Percentiles rank a stretch among this genome's conserved stretches.
Conservation (phyloP, 2,329 filamentous ascomycete genomes). For the Fusarium anthophilum region DNA sequence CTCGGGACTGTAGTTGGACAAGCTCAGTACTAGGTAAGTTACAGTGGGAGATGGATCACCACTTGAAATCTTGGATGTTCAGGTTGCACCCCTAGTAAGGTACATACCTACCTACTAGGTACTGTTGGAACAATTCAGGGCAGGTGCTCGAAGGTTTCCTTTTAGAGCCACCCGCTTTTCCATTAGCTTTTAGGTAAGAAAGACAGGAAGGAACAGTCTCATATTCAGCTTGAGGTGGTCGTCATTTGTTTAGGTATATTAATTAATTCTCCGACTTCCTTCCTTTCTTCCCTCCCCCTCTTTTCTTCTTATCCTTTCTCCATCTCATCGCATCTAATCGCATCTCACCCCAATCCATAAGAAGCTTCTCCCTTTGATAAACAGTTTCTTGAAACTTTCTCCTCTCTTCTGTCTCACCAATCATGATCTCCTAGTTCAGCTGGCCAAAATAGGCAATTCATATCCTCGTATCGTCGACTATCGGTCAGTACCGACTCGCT, state of each 20-base stretch:
- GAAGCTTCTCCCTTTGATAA: neutral
- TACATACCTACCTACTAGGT: neutral
- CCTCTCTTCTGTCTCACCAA: slow-evolving; percentile 2
- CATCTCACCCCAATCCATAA: neutral
- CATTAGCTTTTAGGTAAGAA: neutral
- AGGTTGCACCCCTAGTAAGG: neutral
- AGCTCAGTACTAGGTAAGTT: neutral
- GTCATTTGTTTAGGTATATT: slow-evolving; percentile 6
- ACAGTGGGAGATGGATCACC: neutral
- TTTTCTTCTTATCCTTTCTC: neutral
- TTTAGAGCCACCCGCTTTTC: slow-evolving; percentile 25
- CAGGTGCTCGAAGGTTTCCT: slow-evolving; percentile 11
- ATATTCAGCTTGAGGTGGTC: neutral
- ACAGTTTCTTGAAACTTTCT: slow-evolving; percentile 4
- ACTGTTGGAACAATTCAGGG: neutral
- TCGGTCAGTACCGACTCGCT: neutral
- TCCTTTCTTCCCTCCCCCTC: neutral
- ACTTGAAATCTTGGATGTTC: neutral
- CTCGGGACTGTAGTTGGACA: neutral
- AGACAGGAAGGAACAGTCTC: neutral
- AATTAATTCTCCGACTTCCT: slow-evolving; percentile 8
- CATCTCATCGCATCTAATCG: neutral
- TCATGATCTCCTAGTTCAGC: slow-evolving; percentile 23
- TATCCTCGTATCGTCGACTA: slow-evolving; percentile 5
- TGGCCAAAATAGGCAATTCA: slow-evolving; percentile 15